Percentiles rank a stretch among this genome's conserved stretches.
These are phyloP conservation scores for Fusarium mexicanum DNA, from an alignment of 2,329 filamentous ascomycete genomes.

Conservation along the genomic window DNA sequence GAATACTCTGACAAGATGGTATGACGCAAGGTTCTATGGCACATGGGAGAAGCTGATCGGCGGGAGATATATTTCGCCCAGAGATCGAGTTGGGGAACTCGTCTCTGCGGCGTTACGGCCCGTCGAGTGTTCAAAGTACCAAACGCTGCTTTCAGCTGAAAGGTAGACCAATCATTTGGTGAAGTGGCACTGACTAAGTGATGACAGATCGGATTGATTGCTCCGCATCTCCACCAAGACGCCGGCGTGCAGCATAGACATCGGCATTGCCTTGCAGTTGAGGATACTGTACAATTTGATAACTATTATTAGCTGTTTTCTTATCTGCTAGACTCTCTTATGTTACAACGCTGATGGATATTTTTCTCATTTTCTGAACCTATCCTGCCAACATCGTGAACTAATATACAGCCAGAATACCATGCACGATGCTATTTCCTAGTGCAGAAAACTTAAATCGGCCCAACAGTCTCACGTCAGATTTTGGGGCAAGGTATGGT, in stretches of 20 bases:
- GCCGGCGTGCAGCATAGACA: neutral
- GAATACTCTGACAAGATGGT: neutral
- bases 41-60: neutral
- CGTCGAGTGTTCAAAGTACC: neutral
- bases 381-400: neutral
- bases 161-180: neutral
- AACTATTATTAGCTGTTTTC: fast-evolving
- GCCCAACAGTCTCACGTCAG: neutral
- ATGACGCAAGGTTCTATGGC: neutral
- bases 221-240: constrained; percentile 6
- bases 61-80: neutral
- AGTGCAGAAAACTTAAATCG: fast-evolving
- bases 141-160: neutral
- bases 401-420: neutral
- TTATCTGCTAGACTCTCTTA: neutral
- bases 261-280: neutral
- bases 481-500: neutral
- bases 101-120: neutral
- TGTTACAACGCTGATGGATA: neutral
- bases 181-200: neutral
- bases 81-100: neutral
- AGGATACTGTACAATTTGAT: fast-evolving
- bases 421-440: neutral
- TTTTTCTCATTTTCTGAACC: no score
- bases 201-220: neutral